Conservation (phyloP, 768 basidiomycete species). For the Phanerochaete sordida region DNA sequence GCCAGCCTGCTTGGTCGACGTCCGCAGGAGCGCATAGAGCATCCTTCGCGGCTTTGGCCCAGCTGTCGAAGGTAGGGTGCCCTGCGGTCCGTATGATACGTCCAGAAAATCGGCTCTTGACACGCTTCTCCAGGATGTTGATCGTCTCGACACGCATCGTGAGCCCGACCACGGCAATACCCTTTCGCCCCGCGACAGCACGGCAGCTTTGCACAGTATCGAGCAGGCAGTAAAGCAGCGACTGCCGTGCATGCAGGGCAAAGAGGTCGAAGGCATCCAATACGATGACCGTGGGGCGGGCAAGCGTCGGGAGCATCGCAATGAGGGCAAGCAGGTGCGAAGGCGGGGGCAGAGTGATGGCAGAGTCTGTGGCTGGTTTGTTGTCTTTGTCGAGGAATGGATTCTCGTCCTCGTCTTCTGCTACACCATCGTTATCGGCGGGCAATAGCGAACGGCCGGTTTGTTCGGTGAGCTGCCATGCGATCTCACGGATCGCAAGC, state of each 20-base stretch:
- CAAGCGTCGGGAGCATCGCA: constrained; percentile 71
- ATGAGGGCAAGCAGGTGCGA: constrained; percentile 74
- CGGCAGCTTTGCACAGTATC: constrained; percentile 90
- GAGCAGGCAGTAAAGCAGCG: constrained; percentile 90
- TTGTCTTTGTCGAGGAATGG: constrained; percentile 47
- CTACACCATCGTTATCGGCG: constrained; percentile 34
- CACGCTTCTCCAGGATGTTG: constrained; percentile 89
- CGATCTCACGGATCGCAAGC: constrained; percentile 90
- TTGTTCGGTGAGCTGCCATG: constrained; percentile 75
- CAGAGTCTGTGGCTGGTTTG: constrained; percentile 14
- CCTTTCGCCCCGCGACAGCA: constrained; percentile 53
- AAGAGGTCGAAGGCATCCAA: constrained; percentile 95
- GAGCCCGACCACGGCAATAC: constrained; percentile 82
- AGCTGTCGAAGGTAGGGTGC: constrained; percentile 44
- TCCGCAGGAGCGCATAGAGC: constrained; percentile 38
- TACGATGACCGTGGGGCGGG: constrained; percentile 76
- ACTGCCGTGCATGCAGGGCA: constrained; percentile 86
- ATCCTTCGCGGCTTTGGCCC: constrained; percentile 45
- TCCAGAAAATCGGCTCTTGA: constrained; percentile 96
- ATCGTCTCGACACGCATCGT: constrained; percentile 87
- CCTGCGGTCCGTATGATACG: constrained; percentile 78
- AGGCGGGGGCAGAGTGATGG: constrained; percentile 51
- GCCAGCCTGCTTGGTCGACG: constrained; percentile 50
- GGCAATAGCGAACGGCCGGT: constrained; percentile 58
- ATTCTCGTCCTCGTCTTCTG: constrained; percentile 42